A percentile compares a stretch with the other conserved stretches of the same genome.
phyloP scores from a whole-genome alignment of 805 yeast species.

The Nakazawaea laoshanensis region DNA sequence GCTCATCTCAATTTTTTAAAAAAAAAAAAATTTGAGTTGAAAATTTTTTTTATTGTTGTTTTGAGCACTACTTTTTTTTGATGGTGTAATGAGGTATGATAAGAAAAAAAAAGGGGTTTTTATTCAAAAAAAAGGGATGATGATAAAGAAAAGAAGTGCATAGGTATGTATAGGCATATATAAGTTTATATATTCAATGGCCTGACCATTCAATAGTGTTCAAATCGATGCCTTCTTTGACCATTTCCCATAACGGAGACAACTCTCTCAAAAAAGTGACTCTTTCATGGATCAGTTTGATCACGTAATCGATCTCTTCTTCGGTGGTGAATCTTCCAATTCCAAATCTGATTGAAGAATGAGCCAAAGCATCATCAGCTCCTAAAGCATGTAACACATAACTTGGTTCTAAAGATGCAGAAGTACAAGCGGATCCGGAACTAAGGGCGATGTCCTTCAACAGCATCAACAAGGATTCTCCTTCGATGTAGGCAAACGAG shows the following conservation, averaged over 20 bases:
- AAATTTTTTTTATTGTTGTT: no score
- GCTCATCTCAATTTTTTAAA: no score
- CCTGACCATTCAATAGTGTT: slow-evolving; percentile 97
- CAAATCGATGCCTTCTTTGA: slow-evolving; percentile 94
- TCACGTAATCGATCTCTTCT: slow-evolving; percentile 89
- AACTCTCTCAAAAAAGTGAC: slow-evolving; percentile 87
- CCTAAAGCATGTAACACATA: slow-evolving; percentile 95
- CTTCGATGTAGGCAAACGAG: slow-evolving; percentile 96
- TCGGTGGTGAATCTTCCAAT: slow-evolving; percentile 96
- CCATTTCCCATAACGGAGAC: slow-evolving; percentile 98
- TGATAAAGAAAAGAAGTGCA: no score
- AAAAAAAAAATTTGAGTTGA: no score
- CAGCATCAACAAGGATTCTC: slow-evolving; percentile 96
- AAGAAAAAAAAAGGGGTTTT: no score
- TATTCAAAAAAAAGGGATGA: no score
- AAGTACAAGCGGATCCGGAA: slow-evolving; percentile 97
- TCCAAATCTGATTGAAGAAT: slow-evolving; percentile 96
- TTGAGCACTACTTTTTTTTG: no score
- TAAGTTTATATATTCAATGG: slow-evolving; percentile 51
- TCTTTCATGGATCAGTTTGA: slow-evolving; percentile 80
- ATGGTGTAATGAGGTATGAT: no score
- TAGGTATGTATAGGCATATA: no score
- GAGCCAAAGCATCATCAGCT: slow-evolving; percentile 97
- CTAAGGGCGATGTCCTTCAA: slow-evolving; percentile 92
- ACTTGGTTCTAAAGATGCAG: slow-evolving; percentile 96